These are phyloP conservation scores for Kwoniella pini DNA, from an alignment of 768 basidiomycete genomes.

Conservation along the genomic window DNA sequence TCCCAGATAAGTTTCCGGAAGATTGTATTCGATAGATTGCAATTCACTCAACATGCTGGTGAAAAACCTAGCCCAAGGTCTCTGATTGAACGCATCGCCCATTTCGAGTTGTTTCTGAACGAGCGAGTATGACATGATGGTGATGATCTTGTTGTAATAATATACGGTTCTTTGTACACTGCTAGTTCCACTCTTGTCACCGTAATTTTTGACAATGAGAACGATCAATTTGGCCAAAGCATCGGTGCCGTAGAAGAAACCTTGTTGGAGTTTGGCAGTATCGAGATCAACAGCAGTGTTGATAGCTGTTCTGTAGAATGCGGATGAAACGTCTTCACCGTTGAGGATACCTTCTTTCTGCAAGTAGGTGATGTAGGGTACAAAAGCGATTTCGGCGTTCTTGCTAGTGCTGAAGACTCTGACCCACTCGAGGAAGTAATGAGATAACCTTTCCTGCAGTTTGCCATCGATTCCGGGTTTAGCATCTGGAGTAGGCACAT, in stretches of 20 bases:
- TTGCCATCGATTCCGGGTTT: constrained; percentile 35
- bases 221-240: constrained; percentile 92
- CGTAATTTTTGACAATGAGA: constrained; percentile 99
- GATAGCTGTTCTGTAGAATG: constrained; percentile 97
- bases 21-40: constrained; percentile 75
- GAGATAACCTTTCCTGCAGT: constrained; percentile 54
- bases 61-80: constrained; percentile 98
- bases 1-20: constrained; percentile 81
- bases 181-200: constrained; percentile 83
- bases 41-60: constrained; percentile 92
- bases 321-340: constrained; percentile 91
- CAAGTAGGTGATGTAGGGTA: constrained; percentile 93
- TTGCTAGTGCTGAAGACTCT: constrained; percentile 86
- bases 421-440: constrained; percentile 72
- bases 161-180: constrained; percentile 94
- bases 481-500: constrained; percentile 8
- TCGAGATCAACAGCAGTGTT: constrained; percentile 91
- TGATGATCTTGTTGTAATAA: constrained; percentile 94
- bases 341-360: constrained; percentile 96
- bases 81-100: constrained; percentile 86
- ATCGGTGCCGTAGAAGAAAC: constrained; percentile 81
- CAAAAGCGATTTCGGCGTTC: constrained; percentile 85
- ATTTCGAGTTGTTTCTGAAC: constrained; percentile 95
- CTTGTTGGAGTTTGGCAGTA: constrained; percentile 55
- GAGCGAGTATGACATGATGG: constrained; percentile 92